Evolutionary conservation across 2,329 filamentous ascomycete genomes (phyloP), one percentile per base, ranked within the genome.

Genomic region (Thermothelomyces thermophilus): DNA sequence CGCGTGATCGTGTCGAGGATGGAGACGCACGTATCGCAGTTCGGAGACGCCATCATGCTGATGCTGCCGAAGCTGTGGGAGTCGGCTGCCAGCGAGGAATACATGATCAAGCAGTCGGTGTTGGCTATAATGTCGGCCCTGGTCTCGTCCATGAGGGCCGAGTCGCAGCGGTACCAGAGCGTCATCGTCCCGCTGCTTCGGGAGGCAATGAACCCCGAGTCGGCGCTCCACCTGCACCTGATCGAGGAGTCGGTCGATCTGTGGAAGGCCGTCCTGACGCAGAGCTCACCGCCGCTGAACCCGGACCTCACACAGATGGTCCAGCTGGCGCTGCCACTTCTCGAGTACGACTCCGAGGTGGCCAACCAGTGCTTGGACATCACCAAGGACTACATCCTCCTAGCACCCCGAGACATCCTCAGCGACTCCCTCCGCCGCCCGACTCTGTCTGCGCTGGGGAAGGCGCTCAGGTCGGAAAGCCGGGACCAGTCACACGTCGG

Each of bases 71-170:
- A 76, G 3, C 74, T 97, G 0, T 98, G 93, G 93, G 83, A 87
- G 53, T 80, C 84, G 45, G 89, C 87, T 2, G 88, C 84, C 0
- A 68, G 72, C 2, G 86, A 95, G 53, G 87, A 93, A 62, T 88
- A 90, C 68, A 80, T 97, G 66, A 86, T 96, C 74, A 97, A 97
- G 67, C 90, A 96, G 68, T 83, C 89, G 1, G 90, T 97, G 46
- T 77, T 97, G 50, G 87, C 86, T 2, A 85, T 97, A 34, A 81
- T 97, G 45, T 77, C 87, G 1, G 84, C 89, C 2, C 74, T 98
- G 13, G 87, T 95, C n/a, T 83, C 83, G 63, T 86, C 90, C 1
- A 87, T 97, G 80, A 88, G 86, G 52, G 76, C 79, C 11, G 79
- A 85, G 9, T 93, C 89, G 4, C 77, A 84, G 54, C 77, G 83